These are phyloP conservation scores for Pseudogymnoascus sp. DNA, from an alignment of 2,329 filamentous ascomycete species.

Conservation along the genomic window DNA sequence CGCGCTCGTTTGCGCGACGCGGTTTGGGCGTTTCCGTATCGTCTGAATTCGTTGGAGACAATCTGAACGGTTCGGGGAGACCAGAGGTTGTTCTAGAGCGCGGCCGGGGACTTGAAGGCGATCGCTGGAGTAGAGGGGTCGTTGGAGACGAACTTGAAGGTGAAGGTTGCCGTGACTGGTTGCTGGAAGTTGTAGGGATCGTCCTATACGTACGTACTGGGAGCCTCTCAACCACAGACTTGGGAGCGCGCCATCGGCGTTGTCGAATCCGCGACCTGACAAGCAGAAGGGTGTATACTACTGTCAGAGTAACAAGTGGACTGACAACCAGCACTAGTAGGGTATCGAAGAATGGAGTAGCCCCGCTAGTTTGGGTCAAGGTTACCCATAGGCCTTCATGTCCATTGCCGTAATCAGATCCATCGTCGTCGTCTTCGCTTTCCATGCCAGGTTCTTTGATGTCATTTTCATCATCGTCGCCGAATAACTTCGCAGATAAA, in stretches of 20 bases:
- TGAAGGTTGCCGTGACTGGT: slow-evolving; percentile 51
- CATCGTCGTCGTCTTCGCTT: slow-evolving; percentile 13
- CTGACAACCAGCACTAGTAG: slow-evolving; percentile 94
- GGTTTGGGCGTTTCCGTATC: slow-evolving; percentile 21
- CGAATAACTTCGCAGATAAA: slow-evolving; percentile 43
- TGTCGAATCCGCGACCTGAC: slow-evolving; percentile 81
- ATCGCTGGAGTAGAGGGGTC: slow-evolving; percentile 67
- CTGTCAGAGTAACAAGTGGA: slow-evolving; percentile 80
- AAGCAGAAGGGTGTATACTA: slow-evolving; percentile 84
- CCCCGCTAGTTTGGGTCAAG: slow-evolving; percentile 79
- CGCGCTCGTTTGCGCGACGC: slow-evolving; percentile 31
- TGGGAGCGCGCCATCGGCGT: slow-evolving; percentile 91
- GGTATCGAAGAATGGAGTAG: slow-evolving; percentile 91
- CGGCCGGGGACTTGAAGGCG: slow-evolving; percentile 45
- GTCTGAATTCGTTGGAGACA: slow-evolving; percentile 35
- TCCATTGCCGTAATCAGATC: slow-evolving; percentile 29
- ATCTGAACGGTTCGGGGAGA: slow-evolving; percentile 41
- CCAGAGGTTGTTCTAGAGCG: slow-evolving; percentile 58
- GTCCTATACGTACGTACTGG: slow-evolving; percentile 94
- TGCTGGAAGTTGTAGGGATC: slow-evolving; percentile 50
- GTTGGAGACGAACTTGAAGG: slow-evolving; percentile 60
- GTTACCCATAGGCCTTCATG: slow-evolving; percentile 93
- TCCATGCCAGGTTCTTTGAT: slow-evolving; percentile 12
- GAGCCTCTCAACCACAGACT: slow-evolving; percentile 89
- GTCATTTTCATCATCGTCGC: slow-evolving; percentile 33